phyloP scores from a whole-genome alignment of 164 flowering plant species.

The Dillenia turbinata region DNA sequence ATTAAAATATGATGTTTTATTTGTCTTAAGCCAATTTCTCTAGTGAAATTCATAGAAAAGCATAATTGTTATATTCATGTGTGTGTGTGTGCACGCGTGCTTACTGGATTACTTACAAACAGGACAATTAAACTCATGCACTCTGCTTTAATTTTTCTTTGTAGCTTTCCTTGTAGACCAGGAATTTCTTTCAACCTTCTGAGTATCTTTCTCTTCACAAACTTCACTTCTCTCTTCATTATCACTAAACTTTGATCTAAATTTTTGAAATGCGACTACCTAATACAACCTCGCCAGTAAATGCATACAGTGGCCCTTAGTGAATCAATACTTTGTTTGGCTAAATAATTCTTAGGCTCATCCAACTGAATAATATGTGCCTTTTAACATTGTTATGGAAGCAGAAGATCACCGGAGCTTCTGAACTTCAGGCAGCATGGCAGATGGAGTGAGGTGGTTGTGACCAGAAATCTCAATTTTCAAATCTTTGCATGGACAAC shows the following conservation, averaged over 20 bases:
- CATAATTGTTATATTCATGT: too few relatives aligned
- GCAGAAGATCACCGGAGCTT: conserved; percentile 53
- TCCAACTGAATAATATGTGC: conserved; percentile 52
- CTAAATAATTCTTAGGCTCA: conserved; percentile 55
- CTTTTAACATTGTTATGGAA: conserved; percentile 50
- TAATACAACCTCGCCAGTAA: conserved; percentile 56
- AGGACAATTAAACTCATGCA: conserved; percentile 25
- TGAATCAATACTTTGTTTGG: conserved; percentile 60
- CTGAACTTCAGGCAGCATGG: conserved; percentile 54
- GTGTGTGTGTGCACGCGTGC: too few relatives aligned
- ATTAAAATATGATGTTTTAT: too few relatives aligned
- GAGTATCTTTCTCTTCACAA: too few relatives aligned
- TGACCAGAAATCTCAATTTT: conserved; percentile 59
- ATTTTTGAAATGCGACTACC: conserved; percentile 55
- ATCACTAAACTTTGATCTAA: conserved; percentile 53
- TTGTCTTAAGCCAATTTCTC: too few relatives aligned
- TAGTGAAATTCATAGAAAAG: too few relatives aligned
- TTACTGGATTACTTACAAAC: not conserved
- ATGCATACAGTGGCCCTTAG: conserved; percentile 42
- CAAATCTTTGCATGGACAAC: conserved; percentile 61
- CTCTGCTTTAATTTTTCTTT: conserved; percentile 43
- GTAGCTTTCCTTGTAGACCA: conserved; percentile 51
- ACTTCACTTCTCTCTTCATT: conserved; percentile 53
- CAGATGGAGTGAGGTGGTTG: conserved; percentile 53
- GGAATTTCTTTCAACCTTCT: conserved; percentile 35